Evolutionary conservation across 306 rosid species (phyloP).

Genomic region (Datisca glomerata): DNA sequence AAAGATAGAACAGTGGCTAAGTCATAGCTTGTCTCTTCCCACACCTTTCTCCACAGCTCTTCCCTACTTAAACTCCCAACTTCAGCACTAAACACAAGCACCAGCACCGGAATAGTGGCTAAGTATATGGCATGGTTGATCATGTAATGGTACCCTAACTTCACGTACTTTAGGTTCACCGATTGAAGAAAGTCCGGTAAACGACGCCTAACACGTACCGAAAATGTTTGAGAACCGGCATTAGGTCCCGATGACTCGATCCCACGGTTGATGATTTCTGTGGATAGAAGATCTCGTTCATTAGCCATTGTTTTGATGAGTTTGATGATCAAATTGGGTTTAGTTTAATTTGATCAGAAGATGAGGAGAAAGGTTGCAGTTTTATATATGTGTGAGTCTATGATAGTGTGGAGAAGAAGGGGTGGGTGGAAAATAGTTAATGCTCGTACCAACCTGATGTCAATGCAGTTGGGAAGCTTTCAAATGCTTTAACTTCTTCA

Average conservation of each 20-base stretch:
- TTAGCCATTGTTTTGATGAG: too few relatives aligned
- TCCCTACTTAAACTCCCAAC: conserved; percentile 69
- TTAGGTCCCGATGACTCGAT: conserved; percentile 79
- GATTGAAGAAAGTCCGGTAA: conserved; percentile 87
- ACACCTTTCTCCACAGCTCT: conserved; percentile 74
- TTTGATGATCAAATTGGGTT: too few relatives aligned
- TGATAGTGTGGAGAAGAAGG: background rate
- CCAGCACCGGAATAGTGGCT: conserved; percentile 64
- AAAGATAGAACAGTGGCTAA: conserved; percentile 71
- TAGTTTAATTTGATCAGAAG: background rate
- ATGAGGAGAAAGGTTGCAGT: background rate
- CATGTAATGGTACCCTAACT: conserved; percentile 78
- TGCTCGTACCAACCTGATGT: conserved; percentile 46
- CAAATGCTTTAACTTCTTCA: conserved; percentile 47
- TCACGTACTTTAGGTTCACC: conserved; percentile 91
- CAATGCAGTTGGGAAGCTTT: conserved; percentile 53
- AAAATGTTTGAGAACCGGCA: conserved; percentile 81
- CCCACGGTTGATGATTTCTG: conserved; percentile 89
- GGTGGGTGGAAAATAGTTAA: conserved; percentile 53
- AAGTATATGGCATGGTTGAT: conserved; percentile 81
- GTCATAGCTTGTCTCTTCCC: conserved; percentile 80
- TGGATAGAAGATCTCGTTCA: conserved; percentile 63
- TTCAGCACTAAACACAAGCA: conserved; percentile 83
- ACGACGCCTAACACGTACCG: conserved; percentile 69
- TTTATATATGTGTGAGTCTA: background rate